Percentiles rank a stretch among this genome's conserved stretches.
Conservation (phyloP, 805 yeast species). For the Yarrowia divulgata region DNA sequence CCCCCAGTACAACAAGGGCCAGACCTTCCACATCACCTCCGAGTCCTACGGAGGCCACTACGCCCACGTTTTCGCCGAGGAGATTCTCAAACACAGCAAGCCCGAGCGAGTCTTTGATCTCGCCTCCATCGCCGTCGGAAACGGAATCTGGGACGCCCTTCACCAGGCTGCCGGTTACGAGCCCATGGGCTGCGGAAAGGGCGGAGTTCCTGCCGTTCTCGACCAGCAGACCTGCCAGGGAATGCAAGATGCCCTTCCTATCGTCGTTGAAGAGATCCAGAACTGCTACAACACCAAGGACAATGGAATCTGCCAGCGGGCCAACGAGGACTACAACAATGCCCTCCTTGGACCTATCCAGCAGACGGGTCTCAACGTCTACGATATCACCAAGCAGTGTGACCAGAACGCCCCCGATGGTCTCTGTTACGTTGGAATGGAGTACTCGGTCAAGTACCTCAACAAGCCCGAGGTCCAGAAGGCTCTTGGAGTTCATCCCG, state of each 20-base stretch:
- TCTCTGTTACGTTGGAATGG: conserved; percentile 22
- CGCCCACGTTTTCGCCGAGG: conserved; percentile 79
- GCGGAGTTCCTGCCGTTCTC: conserved; percentile 83
- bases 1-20: conserved; percentile 46
- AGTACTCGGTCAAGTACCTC: conserved; percentile 1
- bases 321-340: conserved; percentile 70
- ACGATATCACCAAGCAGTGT: conserved; percentile 24
- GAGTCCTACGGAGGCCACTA: conserved; percentile 87
- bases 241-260: background rate
- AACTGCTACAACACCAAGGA: conserved; percentile 71
- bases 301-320: conserved; percentile 86
- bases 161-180: conserved; percentile 77
- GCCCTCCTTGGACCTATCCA: background rate
- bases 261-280: conserved; percentile 60
- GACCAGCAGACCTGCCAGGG: background rate
- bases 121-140: conserved; percentile 85
- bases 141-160: conserved; percentile 81
- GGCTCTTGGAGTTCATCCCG: conserved; percentile 20
- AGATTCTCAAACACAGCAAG: conserved; percentile 63
- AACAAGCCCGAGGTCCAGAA: conserved; percentile 18
- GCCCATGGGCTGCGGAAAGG: conserved; percentile 92
- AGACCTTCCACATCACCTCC: conserved; percentile 77
- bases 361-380: conserved; percentile 1
- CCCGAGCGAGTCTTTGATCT: conserved; percentile 64
- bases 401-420: conserved; percentile 2